phyloP scores from a whole-genome alignment of 2,329 filamentous ascomycete species.

The Penicillium sp. region DNA sequence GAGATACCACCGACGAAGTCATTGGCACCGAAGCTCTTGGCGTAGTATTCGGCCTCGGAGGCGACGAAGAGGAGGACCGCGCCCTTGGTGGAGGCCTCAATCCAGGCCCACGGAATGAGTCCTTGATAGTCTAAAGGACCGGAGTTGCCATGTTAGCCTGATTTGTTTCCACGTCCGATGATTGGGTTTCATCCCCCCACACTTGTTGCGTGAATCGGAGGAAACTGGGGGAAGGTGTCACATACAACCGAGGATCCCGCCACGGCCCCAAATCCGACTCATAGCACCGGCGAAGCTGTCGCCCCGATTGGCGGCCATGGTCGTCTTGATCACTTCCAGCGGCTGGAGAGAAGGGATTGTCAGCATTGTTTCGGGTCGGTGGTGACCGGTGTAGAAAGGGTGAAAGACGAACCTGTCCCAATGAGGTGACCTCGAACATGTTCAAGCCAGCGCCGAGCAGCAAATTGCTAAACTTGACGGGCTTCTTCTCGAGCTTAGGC shows the following conservation, averaged over 20 bases:
- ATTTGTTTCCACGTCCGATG: background rate
- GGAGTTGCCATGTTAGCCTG: conserved; percentile 11
- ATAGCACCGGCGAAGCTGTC: conserved; percentile 83
- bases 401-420: conserved; percentile 58
- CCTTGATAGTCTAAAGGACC: conserved; percentile 83
- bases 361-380: background rate
- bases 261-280: conserved; percentile 85
- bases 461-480: conserved; percentile 99
- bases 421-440: conserved; percentile 80
- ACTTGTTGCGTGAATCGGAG: conserved; percentile 17
- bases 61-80: conserved; percentile 98
- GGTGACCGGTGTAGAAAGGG: background rate
- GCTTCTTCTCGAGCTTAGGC: conserved; percentile 89
- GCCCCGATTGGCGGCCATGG: conserved; percentile 94
- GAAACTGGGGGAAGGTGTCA: conserved; percentile 15
- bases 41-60: conserved; percentile 95
- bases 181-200: conserved; percentile 16
- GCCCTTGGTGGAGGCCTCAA: conserved; percentile 99
- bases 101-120: conserved; percentile 99
- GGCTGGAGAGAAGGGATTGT: conserved; percentile 61
- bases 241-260: conserved; percentile 92
- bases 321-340: conserved; percentile 98
- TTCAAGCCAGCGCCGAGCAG: conserved; percentile 90
- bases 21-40: conserved; percentile 74
- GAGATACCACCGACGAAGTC: conserved; percentile 86